Conservation (phyloP, 495 filamentous ascomycete genomes). For the Zalerion maritima region DNA sequence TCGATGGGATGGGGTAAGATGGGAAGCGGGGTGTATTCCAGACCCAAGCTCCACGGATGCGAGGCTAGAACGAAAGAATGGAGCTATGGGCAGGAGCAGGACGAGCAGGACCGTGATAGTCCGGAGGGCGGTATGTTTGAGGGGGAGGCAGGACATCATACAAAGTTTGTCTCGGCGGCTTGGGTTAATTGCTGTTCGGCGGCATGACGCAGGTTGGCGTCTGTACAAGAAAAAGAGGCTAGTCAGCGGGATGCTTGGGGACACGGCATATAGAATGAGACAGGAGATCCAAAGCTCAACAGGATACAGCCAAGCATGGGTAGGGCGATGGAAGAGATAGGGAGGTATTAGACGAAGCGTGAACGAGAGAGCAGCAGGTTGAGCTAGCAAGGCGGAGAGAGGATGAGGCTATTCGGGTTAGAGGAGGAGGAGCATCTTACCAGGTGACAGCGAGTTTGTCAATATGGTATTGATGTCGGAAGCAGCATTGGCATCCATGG, state of each 20-base stretch:
- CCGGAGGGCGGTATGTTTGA: conserved; percentile 6
- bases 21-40: conserved; percentile 1
- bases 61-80: conserved; percentile 4
- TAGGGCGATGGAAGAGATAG: conserved; percentile 7
- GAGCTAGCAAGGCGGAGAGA: conserved; percentile 2
- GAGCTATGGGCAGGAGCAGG: conserved; percentile 4
- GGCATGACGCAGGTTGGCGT: conserved; percentile 73
- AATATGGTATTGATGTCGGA: conserved; percentile 53
- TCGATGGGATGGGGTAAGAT: not conserved
- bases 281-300: conserved; percentile 10
- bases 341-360: conserved; percentile 3
- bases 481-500: conserved; percentile 35
- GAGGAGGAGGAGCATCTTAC: conserved; percentile 35
- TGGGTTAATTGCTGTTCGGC: conserved; percentile 89
- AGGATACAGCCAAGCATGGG: conserved; percentile 6
- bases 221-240: conserved; percentile 33
- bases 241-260: conserved; percentile 9
- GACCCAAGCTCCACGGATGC: conserved; percentile 9
- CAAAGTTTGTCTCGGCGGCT: conserved; percentile 86
- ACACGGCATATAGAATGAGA: conserved; percentile 6
- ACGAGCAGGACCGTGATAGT: too few relatives aligned
- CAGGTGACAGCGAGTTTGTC: conserved; percentile 78
- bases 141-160: conserved; percentile 38
- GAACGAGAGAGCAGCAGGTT: conserved; percentile 9
- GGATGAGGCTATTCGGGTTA: conserved; percentile 6